Conservation (phyloP, 73 alveolate species). For the Paramecium tetraurelia region DNA sequence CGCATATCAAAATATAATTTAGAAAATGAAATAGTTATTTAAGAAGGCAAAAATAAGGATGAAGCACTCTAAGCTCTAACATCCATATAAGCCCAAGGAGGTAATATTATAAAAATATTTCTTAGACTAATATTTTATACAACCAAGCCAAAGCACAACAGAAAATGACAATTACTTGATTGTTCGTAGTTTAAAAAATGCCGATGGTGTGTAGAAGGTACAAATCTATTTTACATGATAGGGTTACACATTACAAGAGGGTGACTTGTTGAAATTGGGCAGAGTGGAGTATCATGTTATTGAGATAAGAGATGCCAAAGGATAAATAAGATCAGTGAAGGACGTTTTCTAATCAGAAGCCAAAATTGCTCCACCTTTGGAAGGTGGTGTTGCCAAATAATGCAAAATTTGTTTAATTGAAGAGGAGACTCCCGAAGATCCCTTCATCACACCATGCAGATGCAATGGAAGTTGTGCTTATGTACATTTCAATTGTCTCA, state of each 20-base stretch:
- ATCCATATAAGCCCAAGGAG: background rate
- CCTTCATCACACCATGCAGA: constrained; percentile 78
- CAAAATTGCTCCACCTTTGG: background rate
- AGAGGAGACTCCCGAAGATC: constrained; percentile 66
- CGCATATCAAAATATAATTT: background rate
- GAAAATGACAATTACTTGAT: constrained; percentile 48
- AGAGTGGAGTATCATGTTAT: constrained; percentile 76
- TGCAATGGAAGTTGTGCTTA: constrained; percentile 78
- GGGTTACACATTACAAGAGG: constrained; percentile 64
- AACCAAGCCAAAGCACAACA: background rate
- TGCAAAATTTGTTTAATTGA: constrained; percentile 69
- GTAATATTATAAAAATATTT: background rate
- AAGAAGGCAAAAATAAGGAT: background rate
- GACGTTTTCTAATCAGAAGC: constrained; percentile 37
- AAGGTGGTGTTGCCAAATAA: constrained; percentile 39
- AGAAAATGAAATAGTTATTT: constrained; percentile 34
- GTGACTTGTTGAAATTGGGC: constrained; percentile 82
- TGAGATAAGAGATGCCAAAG: constrained; percentile 61
- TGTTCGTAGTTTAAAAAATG: constrained; percentile 64
- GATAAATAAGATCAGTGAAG: background rate
- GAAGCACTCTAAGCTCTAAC: background rate
- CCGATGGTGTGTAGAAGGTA: constrained; percentile 52
- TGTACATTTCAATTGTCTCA: constrained; percentile 79
- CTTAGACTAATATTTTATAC: background rate
- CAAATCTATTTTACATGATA: background rate